These are phyloP conservation scores for Diplotaxis tenuifolia DNA, from an alignment of 345 rosid species.

Conservation along the genomic window DNA sequence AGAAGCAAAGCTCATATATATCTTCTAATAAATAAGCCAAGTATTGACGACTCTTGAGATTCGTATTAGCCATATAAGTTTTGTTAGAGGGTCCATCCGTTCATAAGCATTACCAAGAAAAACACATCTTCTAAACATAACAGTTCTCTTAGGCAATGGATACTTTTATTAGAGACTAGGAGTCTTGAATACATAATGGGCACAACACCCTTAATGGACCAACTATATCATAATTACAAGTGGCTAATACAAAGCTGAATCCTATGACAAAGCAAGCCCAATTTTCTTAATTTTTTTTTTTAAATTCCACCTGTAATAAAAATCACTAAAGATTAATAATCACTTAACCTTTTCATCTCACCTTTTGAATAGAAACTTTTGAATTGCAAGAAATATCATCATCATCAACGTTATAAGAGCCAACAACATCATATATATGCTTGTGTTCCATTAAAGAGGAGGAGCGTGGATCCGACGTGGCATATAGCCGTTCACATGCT, in stretches of 20 bases:
- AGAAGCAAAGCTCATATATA: neutral
- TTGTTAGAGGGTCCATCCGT: neutral
- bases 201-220: neutral
- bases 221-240: neutral
- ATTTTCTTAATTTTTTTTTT: neutral
- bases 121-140: neutral
- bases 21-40: neutral
- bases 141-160: neutral
- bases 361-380: no score
- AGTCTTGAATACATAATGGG: neutral
- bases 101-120: neutral
- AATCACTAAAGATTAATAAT: constrained; percentile 1
- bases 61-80: neutral
- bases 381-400: no score
- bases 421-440: no score
- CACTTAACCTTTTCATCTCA: constrained; percentile 1
- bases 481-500: constrained; percentile 33
- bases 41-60: neutral
- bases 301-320: neutral
- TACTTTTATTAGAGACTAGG: neutral
- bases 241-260: neutral
- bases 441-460: no score
- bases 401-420: no score
- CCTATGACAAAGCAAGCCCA: neutral
- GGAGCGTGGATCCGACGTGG: constrained; percentile 41